Evolutionary conservation across 306 rosid genomes (phyloP).

Genomic region (Pyrus communis): DNA sequence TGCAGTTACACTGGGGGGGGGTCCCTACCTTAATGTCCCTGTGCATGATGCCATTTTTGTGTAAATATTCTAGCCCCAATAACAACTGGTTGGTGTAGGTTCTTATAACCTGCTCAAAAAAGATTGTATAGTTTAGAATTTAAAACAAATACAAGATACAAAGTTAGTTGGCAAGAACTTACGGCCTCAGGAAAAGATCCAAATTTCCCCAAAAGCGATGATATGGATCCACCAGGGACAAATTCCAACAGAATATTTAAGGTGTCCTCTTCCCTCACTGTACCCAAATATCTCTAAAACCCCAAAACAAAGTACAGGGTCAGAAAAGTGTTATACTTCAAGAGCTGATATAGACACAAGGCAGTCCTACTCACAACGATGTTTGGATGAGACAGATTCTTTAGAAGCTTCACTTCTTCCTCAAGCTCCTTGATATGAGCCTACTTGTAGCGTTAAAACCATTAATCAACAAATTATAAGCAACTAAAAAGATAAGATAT

Average conservation of each 20-base stretch:
- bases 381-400: conserved; percentile 88
- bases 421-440: conserved; percentile 94
- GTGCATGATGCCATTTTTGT: conserved; percentile 96
- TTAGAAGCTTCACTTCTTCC: conserved; percentile 97
- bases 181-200: conserved; percentile 99
- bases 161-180: conserved; percentile 33
- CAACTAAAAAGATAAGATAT: neutral
- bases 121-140: conserved; percentile 16
- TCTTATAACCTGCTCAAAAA: conserved; percentile 66
- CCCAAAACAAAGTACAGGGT: conserved; percentile 20
- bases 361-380: conserved; percentile 80
- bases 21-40: conserved; percentile 98
- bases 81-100: conserved; percentile 83
- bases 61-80: conserved; percentile 87
- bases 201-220: conserved; percentile 95
- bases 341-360: conserved; percentile 15
- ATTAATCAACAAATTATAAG: conserved; percentile 1
- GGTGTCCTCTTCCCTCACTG: conserved; percentile 86
- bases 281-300: conserved; percentile 87
- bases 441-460: conserved; percentile 41
- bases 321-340: conserved; percentile 17
- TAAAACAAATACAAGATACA: conserved; percentile 7
- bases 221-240: conserved; percentile 99
- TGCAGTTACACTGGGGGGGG: neutral
- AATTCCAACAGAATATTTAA: conserved; percentile 88